phyloP scores from a whole-genome alignment of 2,329 filamentous ascomycete species.

The Claviceps cyperi region DNA sequence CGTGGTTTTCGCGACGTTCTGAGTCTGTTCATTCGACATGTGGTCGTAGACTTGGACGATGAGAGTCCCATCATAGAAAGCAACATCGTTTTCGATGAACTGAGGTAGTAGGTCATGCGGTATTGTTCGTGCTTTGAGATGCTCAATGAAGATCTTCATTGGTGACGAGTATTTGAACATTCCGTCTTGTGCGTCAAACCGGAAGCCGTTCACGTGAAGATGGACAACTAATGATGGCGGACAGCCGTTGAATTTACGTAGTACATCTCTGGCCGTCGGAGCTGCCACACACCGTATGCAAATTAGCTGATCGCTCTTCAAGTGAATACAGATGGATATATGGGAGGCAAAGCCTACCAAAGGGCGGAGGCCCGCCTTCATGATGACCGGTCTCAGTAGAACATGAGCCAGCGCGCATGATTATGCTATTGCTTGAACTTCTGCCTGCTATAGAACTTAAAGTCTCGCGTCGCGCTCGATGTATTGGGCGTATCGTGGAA shows the following conservation, averaged over 20 bases:
- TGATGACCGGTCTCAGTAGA: slow-evolving; percentile 26
- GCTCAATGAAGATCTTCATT: slow-evolving; percentile 69
- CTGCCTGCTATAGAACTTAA: slow-evolving; percentile 29
- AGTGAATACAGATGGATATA: not conserved
- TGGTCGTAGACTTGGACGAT: slow-evolving; percentile 93
- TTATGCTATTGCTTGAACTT: slow-evolving; percentile 35
- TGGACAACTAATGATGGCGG: slow-evolving; percentile 78
- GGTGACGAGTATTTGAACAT: slow-evolving; percentile 86
- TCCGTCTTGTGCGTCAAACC: slow-evolving; percentile 86
- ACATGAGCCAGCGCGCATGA: slow-evolving; percentile 33
- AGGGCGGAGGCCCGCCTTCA: slow-evolving; percentile 33
- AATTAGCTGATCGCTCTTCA: slow-evolving; percentile 1
- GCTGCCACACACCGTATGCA: slow-evolving; percentile 31
- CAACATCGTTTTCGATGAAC: slow-evolving; percentile 54
- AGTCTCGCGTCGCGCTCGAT: slow-evolving; percentile 44
- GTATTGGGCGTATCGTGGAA: slow-evolving; percentile 33
- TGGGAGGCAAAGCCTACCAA: slow-evolving; percentile 24
- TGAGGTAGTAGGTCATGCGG: slow-evolving; percentile 81
- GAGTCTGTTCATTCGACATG: slow-evolving; percentile 46
- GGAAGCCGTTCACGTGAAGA: slow-evolving; percentile 71
- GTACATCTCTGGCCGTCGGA: slow-evolving; percentile 59
- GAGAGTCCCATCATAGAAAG: slow-evolving; percentile 86
- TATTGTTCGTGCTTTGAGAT: slow-evolving; percentile 60
- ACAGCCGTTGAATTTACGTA: slow-evolving; percentile 63
- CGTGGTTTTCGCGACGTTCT: slow-evolving; percentile 37